phyloP scores from a whole-genome alignment of 495 filamentous ascomycete species.

The Annulohypoxylon nitens region DNA sequence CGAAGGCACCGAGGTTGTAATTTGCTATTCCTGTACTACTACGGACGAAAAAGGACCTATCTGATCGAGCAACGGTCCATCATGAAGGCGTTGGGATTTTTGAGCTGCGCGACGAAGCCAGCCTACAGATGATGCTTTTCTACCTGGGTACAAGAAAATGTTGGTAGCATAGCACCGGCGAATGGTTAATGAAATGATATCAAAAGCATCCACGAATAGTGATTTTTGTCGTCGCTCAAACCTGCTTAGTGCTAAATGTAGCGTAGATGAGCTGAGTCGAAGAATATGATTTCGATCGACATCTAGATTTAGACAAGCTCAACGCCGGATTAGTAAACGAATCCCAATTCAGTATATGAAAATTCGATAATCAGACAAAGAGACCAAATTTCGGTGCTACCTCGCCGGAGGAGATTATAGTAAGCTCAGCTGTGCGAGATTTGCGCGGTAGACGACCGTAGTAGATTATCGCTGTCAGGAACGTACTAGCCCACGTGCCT shows the following conservation, averaged over 20 bases:
- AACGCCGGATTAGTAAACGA: background rate
- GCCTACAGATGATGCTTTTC: constrained; percentile 13
- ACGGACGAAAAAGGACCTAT: constrained; percentile 14
- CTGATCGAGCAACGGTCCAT: constrained; percentile 9
- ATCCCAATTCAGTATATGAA: background rate
- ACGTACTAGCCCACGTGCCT: background rate
- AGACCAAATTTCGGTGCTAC: constrained; percentile 1
- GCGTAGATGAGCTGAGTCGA: background rate
- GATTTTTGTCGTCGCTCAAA: background rate
- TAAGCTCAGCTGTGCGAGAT: background rate
- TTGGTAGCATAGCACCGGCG: constrained; percentile 23
- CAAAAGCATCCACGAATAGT: background rate
- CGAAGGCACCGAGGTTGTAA: constrained; percentile 4
- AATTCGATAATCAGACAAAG: background rate
- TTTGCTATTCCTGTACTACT: constrained; percentile 26
- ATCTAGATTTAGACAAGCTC: too few relatives aligned
- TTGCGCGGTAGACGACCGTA: background rate
- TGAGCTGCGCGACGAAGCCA: constrained; percentile 4
- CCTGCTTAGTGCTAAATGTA: background rate
- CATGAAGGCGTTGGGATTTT: constrained; percentile 26
- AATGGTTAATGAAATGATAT: constrained; percentile 37
- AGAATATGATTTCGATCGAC: background rate
- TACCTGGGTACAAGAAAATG: constrained; percentile 21
- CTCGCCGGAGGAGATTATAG: background rate
- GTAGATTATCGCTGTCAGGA: background rate